Conservation (phyloP, 306 rosid genomes). For the Medicago arabica region DNA sequence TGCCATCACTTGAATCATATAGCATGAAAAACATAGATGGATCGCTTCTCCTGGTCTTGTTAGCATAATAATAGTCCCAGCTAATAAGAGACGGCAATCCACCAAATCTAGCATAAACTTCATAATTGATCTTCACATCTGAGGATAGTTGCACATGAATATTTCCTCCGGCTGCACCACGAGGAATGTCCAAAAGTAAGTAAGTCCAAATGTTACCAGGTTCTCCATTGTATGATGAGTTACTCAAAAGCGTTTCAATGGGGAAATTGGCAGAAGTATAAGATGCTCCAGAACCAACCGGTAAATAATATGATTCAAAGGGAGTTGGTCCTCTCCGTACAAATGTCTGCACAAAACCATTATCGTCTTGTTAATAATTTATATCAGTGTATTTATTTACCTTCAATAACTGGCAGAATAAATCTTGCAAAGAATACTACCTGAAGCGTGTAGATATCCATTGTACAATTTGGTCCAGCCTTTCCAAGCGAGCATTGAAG, state of each 20-base stretch:
- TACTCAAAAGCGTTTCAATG: constrained; percentile 73
- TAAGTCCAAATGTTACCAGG: constrained; percentile 74
- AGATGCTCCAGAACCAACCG: constrained; percentile 57
- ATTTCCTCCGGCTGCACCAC: constrained; percentile 91
- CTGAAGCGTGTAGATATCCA: constrained; percentile 77
- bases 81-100: constrained; percentile 81
- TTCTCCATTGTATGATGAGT: constrained; percentile 53
- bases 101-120: constrained; percentile 86
- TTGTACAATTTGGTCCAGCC: constrained; percentile 82
- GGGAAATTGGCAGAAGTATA: constrained; percentile 68
- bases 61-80: constrained; percentile 85
- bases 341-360: constrained; percentile 83
- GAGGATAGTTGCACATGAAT: constrained; percentile 70
- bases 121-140: constrained; percentile 60
- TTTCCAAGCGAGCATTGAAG: constrained; percentile 77
- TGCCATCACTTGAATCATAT: constrained; percentile 69
- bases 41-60: constrained; percentile 78
- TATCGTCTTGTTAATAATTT: constrained; percentile 53
- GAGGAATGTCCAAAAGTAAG: constrained; percentile 79
- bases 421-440: constrained; percentile 51
- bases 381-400: constrained; percentile 42
- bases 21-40: constrained; percentile 75
- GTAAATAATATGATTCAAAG: constrained; percentile 88
- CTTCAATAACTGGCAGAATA: constrained; percentile 27
- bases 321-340: constrained; percentile 65